A percentile compares a stretch with the other conserved stretches of the same genome.
Conservation (phyloP, 202 grass and related monocot species). For the Schoenoplectus triqueter region DNA sequence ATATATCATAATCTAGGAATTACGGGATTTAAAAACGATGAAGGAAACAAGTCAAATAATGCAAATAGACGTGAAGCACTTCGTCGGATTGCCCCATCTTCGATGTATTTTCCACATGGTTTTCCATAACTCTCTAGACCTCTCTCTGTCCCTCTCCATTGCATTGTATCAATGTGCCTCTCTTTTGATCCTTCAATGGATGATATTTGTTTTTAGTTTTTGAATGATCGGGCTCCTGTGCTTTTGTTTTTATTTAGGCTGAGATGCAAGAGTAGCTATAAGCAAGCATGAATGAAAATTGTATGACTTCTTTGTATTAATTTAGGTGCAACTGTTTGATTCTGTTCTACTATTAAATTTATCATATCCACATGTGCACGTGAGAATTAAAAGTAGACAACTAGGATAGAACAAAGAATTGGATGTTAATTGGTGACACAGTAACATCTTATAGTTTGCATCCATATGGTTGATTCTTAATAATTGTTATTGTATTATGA, state of each 20-base stretch:
- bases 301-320: slow-evolving; percentile 30
- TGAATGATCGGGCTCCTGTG: slow-evolving; percentile 17
- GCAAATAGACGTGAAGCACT: slow-evolving; percentile 39
- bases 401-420: slow-evolving; percentile 4
- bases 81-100: slow-evolving; percentile 58
- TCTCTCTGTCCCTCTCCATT: neutral
- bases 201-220: slow-evolving; percentile 33
- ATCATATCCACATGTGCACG: slow-evolving; percentile 21
- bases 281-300: slow-evolving; percentile 37
- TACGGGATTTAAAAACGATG: slow-evolving; percentile 53
- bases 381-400: slow-evolving; percentile 25
- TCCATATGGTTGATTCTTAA: neutral
- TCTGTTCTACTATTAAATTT: slow-evolving; percentile 24
- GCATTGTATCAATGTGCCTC: slow-evolving; percentile 30
- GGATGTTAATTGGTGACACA: neutral
- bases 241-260: slow-evolving; percentile 11
- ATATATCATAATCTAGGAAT: slow-evolving; percentile 92
- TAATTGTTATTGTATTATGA: neutral
- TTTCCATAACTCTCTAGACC: slow-evolving; percentile 56
- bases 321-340: slow-evolving; percentile 35
- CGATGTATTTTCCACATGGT: slow-evolving; percentile 82
- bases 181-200: slow-evolving; percentile 13
- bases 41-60: slow-evolving; percentile 54
- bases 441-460: neutral
- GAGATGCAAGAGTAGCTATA: slow-evolving; percentile 36